Conservation (phyloP, 192 early-diverging fungal species). For the Lobulomyces angularis region DNA sequence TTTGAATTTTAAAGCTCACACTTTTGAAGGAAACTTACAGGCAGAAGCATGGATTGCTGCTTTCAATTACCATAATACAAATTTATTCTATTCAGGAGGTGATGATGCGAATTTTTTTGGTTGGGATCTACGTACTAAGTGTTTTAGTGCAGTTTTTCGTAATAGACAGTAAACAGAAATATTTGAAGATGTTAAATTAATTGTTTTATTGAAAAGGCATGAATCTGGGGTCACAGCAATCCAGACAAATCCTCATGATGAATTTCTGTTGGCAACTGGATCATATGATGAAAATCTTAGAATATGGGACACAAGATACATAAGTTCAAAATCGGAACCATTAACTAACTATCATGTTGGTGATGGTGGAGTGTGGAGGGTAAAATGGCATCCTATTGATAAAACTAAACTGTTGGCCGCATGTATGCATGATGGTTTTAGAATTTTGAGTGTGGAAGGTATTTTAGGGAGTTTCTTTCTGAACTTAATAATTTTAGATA, state of each 20-base stretch:
- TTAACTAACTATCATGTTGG: slow-evolving; percentile 53
- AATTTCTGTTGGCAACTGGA: slow-evolving; percentile 74
- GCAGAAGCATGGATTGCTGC: slow-evolving; percentile 89
- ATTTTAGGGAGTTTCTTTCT: not conserved
- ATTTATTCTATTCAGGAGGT: slow-evolving; percentile 62
- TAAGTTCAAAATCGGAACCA: slow-evolving; percentile 69
- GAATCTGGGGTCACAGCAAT: slow-evolving; percentile 86
- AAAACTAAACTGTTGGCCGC: slow-evolving; percentile 55
- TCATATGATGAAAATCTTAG: slow-evolving; percentile 83
- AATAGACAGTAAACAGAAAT: slow-evolving; percentile 35
- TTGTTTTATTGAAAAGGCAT: slow-evolving; percentile 34
- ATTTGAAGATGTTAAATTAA: not conserved
- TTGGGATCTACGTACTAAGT: slow-evolving; percentile 68
- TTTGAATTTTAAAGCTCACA: slow-evolving; percentile 64
- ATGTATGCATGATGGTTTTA: slow-evolving; percentile 86
- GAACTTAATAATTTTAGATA: slow-evolving; percentile 1
- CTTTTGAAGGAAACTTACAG: too few species aligned
- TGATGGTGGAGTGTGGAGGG: slow-evolving; percentile 87
- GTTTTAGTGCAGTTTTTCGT: slow-evolving; percentile 38
- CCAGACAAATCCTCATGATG: slow-evolving; percentile 65
- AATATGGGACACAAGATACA: slow-evolving; percentile 82
- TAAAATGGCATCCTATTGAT: slow-evolving; percentile 83
- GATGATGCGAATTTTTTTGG: slow-evolving; percentile 79
- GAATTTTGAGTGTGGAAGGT: slow-evolving; percentile 50
- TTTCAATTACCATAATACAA: slow-evolving; percentile 72